Evolutionary conservation across 495 filamentous ascomycete genomes (phyloP), one percentile per base, ranked within the genome.

Genomic region (Geoglossum glabrum): DNA sequence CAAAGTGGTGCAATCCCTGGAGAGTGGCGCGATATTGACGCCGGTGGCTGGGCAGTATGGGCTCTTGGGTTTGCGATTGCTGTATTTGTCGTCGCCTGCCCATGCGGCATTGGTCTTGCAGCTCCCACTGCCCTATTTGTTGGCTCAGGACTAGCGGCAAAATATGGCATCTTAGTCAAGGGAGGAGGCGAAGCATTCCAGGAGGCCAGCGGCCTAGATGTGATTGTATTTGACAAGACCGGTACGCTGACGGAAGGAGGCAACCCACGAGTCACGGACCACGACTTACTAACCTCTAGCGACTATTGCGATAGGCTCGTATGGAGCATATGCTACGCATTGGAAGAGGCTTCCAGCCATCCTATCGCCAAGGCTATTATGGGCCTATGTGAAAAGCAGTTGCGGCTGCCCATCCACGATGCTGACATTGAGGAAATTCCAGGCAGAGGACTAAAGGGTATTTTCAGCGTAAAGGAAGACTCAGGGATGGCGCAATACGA

Each of bases 171-270:
- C 54, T 71, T 97, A 3, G 90, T 89, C 59, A 90, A 92, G 67
- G 90, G 90, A n/a, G 90, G 90, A 19, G 92, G 90, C 26, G 87
- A 95, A 64, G 90, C 92, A 0, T 96, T 97, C 64, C 86, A 97
- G 68, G 89, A 93, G 71, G 89, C 92, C 11, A 93, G 87, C 61
- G 75, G 75, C 3, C 74, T 96, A 7, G 86, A 93, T 66, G 83
- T 81, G 57, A 80, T 96, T 23, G 87, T 96, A 15, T 96, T 97
- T 63, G 90, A 97, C 72, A 97, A 97, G 72, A 97, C 90, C 0
- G 90, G 90, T 0, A 97, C 90, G 0, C 70, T 97, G 52, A 97
- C 90, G 0, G 72, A 86, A 62, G 90, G 90, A 36, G 87, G 85
- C 34, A 83, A 88, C 56, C 80, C 90, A 0, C 81, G 70, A 9